Evolutionary conservation across 495 filamentous ascomycete species (phyloP), one percentile per base, ranked within the genome.

Genomic region (Penicillium lividum): DNA sequence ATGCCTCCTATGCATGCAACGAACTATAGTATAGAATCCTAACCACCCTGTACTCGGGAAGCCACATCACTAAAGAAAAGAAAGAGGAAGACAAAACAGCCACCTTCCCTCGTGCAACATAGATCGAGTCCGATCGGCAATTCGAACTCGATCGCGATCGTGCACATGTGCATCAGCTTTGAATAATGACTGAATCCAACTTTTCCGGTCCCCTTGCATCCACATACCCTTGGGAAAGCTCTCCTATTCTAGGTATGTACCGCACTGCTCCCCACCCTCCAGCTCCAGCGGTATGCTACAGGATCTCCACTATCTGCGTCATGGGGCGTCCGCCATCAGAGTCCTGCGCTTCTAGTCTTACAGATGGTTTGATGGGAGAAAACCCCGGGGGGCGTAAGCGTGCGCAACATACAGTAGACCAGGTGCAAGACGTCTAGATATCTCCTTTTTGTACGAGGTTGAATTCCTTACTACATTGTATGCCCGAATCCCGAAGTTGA

Each of bases 291-390:
- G 50, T 64, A 50, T 57, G 53, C 51, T 54, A 11, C 38, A 29
- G 27, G 42, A 55, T 60, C 64, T 58, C 66, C 66, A 66, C 63
- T 28, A 22, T 13, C 50, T 69, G 66, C 66, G 66, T 69, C 66
- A 69, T 69, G 38, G 57, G 59, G 60, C 59, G 49, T 38, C 57
- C 33, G 34, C 58, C 57, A 50, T 55, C 25, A 44, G 38, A 51
- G 52, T 46, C 56, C 60, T 53, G 34, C 51, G 50, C 52, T 59
- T 55, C n/a, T 48, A 11, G 5, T 27, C 13, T 30, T 42, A 38
- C 3, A 18, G 25, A 16, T 63, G 64, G 64, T 59, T 65, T 57
- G 59, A 61, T 52, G 63, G 63, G 52, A 51, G 10, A 45, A 10
- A 61, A n/a, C 40, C 25, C 63, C 60, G 57, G 57, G 25, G 25